These are phyloP conservation scores for Ceratocystis lukuohia DNA, from an alignment of 2,329 filamentous ascomycete species.

Conservation along the genomic window DNA sequence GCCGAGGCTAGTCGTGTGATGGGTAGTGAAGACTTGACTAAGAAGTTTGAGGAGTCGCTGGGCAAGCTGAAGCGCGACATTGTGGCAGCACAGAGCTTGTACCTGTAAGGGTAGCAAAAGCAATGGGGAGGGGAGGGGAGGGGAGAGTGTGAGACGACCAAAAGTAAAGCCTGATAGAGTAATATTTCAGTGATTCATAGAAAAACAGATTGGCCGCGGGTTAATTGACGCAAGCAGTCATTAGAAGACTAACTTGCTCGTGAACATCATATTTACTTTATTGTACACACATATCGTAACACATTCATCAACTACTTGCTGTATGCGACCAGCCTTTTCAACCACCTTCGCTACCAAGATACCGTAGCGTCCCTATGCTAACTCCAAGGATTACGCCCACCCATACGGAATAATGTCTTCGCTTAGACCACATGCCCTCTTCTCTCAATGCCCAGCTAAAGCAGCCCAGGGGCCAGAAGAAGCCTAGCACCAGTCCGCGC, in stretches of 20 bases:
- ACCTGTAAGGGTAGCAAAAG: constrained; percentile 46
- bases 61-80: constrained; percentile 83
- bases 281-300: neutral
- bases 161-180: constrained; percentile 10
- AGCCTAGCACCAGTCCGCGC: constrained; percentile 78
- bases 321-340: neutral
- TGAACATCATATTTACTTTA: neutral
- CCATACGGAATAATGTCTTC: constrained; percentile 43
- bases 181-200: neutral
- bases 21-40: constrained; percentile 86
- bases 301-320: constrained; percentile 17
- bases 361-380: constrained; percentile 41
- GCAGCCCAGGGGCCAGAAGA: constrained; percentile 86
- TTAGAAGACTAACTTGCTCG: too few relatives aligned
- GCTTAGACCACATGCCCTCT: constrained; percentile 72
- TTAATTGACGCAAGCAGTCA: too few relatives aligned
- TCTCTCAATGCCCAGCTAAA: constrained; percentile 75
- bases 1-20: constrained; percentile 93
- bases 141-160: neutral
- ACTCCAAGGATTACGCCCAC: constrained; percentile 80
- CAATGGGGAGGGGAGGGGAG: neutral
- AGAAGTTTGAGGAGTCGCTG: constrained; percentile 80
- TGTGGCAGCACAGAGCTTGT: constrained; percentile 86
- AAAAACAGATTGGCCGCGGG: neutral
- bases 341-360: constrained; percentile 22